phyloP scores from a whole-genome alignment of 768 basidiomycete genomes.

The Podaxis mareebaensis region DNA sequence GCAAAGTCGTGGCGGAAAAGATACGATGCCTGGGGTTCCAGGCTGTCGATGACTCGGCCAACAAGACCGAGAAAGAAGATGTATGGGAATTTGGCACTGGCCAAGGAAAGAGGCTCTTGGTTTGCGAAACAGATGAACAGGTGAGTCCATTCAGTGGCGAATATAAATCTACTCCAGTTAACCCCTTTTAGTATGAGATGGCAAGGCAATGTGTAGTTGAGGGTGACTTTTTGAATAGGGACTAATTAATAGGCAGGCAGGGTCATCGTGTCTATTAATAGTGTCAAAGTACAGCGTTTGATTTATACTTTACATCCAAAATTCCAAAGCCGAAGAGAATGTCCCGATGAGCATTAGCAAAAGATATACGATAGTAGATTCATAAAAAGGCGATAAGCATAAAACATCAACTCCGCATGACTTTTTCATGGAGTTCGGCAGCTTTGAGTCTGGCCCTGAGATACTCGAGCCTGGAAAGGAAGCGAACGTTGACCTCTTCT shows the following conservation, averaged over 20 bases:
- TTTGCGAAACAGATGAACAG: constrained; percentile 73
- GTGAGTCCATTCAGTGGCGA: constrained; percentile 25
- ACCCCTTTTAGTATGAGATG: constrained; percentile 32
- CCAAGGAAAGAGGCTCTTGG: constrained; percentile 41
- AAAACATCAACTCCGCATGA: constrained; percentile 35
- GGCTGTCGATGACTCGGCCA: constrained; percentile 47
- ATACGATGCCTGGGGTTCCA: constrained; percentile 65
- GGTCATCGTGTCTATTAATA: constrained; percentile 11
- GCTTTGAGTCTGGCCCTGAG: constrained; percentile 74
- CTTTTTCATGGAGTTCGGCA: constrained; percentile 63
- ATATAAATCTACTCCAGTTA: neutral
- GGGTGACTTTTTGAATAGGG: neutral
- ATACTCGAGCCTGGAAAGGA: constrained; percentile 72
- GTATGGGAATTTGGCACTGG: constrained; percentile 48
- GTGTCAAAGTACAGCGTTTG: neutral
- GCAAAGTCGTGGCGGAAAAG: constrained; percentile 54
- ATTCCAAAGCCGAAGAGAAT: neutral
- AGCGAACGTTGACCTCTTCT: constrained; percentile 66
- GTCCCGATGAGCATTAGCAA: neutral
- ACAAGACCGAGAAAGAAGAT: constrained; percentile 35
- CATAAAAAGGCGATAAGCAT: neutral
- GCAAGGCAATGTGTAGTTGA: constrained; percentile 33
- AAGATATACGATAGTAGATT: constrained; percentile 1
- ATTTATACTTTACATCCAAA: neutral
- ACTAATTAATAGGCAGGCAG: neutral